Evolutionary conservation across 495 filamentous ascomycete species (phyloP).

Genomic region (Podospora conica): DNA sequence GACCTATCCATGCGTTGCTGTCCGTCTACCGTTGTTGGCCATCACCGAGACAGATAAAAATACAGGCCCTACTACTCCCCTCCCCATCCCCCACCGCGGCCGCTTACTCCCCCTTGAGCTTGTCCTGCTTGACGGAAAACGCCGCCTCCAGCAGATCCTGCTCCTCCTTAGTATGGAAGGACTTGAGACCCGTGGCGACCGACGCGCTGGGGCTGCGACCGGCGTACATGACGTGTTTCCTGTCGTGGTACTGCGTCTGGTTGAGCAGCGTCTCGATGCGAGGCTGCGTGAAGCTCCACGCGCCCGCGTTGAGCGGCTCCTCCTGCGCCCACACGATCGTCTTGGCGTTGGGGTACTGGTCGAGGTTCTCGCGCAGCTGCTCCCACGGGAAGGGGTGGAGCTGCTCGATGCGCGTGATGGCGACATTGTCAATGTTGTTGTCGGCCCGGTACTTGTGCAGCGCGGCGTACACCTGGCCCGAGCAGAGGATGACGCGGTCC

Average conservation of each 20-base stretch:
- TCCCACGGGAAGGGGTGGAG: conserved; percentile 98
- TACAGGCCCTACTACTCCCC: conserved; percentile 1
- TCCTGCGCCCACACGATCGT: conserved; percentile 96
- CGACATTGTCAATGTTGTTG: conserved; percentile 77
- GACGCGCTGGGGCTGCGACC: conserved; percentile 83
- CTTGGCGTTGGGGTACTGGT: conserved; percentile 92
- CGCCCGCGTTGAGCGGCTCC: conserved; percentile 93
- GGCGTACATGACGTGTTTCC: conserved; percentile 94
- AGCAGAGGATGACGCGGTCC: conserved; percentile 88
- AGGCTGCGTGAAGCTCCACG: conserved; percentile 91
- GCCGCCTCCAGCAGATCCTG: conserved; percentile 77
- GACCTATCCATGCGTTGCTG: not conserved
- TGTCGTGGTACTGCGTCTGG: conserved; percentile 80
- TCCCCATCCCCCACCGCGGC: not conserved
- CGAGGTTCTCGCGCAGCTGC: conserved; percentile 89
- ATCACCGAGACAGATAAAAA: conserved; percentile 3
- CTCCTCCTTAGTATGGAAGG: conserved; percentile 87
- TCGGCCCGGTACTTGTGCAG: conserved; percentile 85
- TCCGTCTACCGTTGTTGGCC: not conserved
- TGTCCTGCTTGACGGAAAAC: conserved; percentile 55
- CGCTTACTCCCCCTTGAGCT: conserved; percentile 65
- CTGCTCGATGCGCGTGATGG: conserved; percentile 94
- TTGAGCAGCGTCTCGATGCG: conserved; percentile 94
- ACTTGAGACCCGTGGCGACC: conserved; percentile 90
- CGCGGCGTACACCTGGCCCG: conserved; percentile 88